These are phyloP conservation scores for Aspergillus cavernicola DNA, from an alignment of 495 filamentous ascomycete species.

Conservation along the genomic window DNA sequence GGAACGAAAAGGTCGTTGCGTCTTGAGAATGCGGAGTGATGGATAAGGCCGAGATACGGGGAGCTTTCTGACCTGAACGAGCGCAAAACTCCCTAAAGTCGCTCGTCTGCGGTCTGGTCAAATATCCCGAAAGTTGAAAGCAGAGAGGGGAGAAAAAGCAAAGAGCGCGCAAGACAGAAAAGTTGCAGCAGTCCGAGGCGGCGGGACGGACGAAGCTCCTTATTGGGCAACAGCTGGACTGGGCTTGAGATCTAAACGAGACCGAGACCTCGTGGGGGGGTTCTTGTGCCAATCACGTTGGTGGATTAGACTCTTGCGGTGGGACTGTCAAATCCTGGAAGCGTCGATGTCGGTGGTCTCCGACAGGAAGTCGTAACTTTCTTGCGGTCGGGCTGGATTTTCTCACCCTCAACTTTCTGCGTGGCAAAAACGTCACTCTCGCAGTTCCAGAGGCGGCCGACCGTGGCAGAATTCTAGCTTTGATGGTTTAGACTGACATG, in stretches of 20 bases:
- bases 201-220: background rate
- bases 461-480: background rate
- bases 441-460: constrained; percentile 3
- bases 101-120: constrained; percentile 35
- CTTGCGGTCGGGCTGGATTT: background rate
- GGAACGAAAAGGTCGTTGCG: background rate
- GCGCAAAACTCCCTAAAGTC: constrained; percentile 60
- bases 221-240: constrained; percentile 4
- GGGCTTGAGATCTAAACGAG: constrained; percentile 8
- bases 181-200: constrained; percentile 2
- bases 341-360: background rate
- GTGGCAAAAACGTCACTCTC: background rate
- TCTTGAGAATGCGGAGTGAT: no score
- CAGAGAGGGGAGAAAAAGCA: background rate
- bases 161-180: constrained; percentile 4
- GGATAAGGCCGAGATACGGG: no score
- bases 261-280: constrained; percentile 1
- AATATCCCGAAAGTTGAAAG: background rate
- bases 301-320: background rate
- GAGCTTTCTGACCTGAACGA: constrained; percentile 48
- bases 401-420: background rate
- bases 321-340: constrained; percentile 5
- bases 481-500: background rate
- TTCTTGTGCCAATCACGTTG: background rate
- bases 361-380: background rate